phyloP scores from a whole-genome alignment of 176 grass and related monocot genomes.

The Urochloa ruziziensis region DNA sequence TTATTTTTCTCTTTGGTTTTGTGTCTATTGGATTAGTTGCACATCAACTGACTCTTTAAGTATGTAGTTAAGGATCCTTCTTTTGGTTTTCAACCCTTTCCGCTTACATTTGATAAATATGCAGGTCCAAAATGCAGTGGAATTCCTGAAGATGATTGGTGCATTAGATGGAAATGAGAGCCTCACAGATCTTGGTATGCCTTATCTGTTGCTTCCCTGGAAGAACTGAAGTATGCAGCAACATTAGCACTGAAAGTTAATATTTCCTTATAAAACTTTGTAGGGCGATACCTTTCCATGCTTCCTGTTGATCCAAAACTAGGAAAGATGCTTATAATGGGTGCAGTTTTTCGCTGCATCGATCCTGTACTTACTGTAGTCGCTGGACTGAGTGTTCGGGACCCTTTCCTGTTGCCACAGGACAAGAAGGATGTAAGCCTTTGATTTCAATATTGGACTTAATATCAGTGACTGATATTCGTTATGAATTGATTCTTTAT shows the following conservation, averaged over 20 bases:
- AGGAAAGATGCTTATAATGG: slow-evolving; percentile 99
- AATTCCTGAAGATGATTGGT: slow-evolving; percentile 94
- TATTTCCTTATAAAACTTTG: slow-evolving; percentile 44
- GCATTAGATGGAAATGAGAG: slow-evolving; percentile 80
- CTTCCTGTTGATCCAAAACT: slow-evolving; percentile 98
- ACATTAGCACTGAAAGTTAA: slow-evolving; percentile 20
- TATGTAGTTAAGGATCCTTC: not conserved
- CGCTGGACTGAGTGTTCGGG: slow-evolving; percentile 82
- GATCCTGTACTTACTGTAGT: slow-evolving; percentile 91
- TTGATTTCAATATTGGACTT: slow-evolving; percentile 3
- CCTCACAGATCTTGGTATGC: slow-evolving; percentile 88
- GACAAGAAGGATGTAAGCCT: slow-evolving; percentile 92
- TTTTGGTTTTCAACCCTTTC: not conserved
- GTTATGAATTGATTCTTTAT: not conserved
- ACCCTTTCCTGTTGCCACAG: slow-evolving; percentile 91
- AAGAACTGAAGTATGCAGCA: not conserved
- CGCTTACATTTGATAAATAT: slow-evolving; percentile 24
- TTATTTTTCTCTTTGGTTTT: not conserved
- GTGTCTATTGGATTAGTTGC: not conserved
- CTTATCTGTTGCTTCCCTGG: slow-evolving; percentile 6
- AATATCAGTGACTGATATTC: slow-evolving; percentile 19
- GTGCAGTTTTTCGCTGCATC: slow-evolving; percentile 86
- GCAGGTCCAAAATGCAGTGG: slow-evolving; percentile 94
- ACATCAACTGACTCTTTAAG: not conserved
- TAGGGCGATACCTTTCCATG: slow-evolving; percentile 87